Evolutionary conservation across 208 protist genomes (phyloP).

Genomic region (Trichomonas vaginalis): DNA sequence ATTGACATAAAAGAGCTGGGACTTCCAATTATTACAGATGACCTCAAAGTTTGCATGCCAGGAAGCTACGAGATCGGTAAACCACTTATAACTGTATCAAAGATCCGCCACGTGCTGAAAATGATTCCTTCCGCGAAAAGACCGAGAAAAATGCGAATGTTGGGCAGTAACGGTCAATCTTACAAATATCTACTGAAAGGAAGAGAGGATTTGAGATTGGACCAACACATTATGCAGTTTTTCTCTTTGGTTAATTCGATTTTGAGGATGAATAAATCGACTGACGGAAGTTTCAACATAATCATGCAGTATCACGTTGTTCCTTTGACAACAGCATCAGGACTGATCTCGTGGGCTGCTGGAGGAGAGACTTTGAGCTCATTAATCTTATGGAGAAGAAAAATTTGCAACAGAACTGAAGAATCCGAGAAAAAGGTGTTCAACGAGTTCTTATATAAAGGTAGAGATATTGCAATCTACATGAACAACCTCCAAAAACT

Average conservation of each 20-base stretch:
- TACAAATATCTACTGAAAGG: constrained; percentile 18
- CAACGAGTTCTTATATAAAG: neutral
- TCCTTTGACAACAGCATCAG: neutral
- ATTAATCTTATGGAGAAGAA: neutral
- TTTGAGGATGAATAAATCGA: neutral
- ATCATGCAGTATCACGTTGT: neutral
- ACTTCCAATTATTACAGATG: neutral
- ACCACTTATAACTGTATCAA: neutral
- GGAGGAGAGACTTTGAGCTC: neutral
- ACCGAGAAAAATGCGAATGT: neutral
- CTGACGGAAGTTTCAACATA: neutral
- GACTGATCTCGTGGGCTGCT: neutral
- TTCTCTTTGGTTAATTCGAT: neutral
- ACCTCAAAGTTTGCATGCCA: neutral
- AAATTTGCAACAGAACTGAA: neutral
- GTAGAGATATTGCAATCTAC: neutral
- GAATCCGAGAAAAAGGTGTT: neutral
- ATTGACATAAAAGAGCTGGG: neutral
- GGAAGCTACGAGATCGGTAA: neutral
- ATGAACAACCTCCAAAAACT: neutral
- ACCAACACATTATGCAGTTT: constrained; percentile 15
- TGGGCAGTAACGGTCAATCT: neutral
- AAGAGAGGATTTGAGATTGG: constrained; percentile 9
- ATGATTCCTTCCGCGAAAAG: neutral
- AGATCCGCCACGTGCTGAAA: neutral